Evolutionary conservation across 2,329 filamentous ascomycete species (phyloP).

Genomic region (Geoglossum cookeanum): DNA sequence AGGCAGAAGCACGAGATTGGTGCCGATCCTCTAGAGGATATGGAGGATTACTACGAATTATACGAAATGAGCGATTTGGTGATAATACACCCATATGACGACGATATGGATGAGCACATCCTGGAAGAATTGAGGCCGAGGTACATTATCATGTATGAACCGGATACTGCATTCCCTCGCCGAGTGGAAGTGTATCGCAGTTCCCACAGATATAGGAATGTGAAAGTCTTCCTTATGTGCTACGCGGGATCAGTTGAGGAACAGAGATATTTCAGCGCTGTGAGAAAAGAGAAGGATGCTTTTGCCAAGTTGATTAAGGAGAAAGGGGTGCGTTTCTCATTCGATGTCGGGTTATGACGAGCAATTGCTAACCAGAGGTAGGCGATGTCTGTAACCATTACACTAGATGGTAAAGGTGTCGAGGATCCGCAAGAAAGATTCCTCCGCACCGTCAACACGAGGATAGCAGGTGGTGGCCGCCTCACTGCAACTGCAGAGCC

Average conservation of each 20-base stretch:
- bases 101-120: slow-evolving; percentile 90
- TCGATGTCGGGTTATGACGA: background rate
- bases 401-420: slow-evolving; percentile 44
- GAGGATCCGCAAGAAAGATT: slow-evolving; percentile 83
- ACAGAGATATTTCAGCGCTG: slow-evolving; percentile 73
- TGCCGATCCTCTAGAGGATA: slow-evolving; percentile 65
- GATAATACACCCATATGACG: slow-evolving; percentile 82
- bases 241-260: slow-evolving; percentile 92
- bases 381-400: slow-evolving; percentile 78
- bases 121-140: slow-evolving; percentile 83
- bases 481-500: slow-evolving; percentile 69
- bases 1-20: slow-evolving; percentile 58
- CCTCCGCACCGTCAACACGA: slow-evolving; percentile 84
- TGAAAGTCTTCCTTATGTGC: slow-evolving; percentile 92
- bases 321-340: slow-evolving; percentile 39
- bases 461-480: slow-evolving; percentile 82
- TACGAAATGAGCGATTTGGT: slow-evolving; percentile 83
- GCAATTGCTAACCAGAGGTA: slow-evolving; percentile 13
- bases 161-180: slow-evolving; percentile 83
- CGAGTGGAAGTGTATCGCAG: slow-evolving; percentile 90
- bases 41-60: slow-evolving; percentile 81
- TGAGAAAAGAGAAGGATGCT: slow-evolving; percentile 88
- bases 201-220: slow-evolving; percentile 73
- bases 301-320: slow-evolving; percentile 93
- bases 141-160: slow-evolving; percentile 98